A percentile compares a stretch with the other conserved stretches of the same genome.
phyloP scores from a whole-genome alignment of 2,329 filamentous ascomycete genomes.

The Polytolypa hystricis region DNA sequence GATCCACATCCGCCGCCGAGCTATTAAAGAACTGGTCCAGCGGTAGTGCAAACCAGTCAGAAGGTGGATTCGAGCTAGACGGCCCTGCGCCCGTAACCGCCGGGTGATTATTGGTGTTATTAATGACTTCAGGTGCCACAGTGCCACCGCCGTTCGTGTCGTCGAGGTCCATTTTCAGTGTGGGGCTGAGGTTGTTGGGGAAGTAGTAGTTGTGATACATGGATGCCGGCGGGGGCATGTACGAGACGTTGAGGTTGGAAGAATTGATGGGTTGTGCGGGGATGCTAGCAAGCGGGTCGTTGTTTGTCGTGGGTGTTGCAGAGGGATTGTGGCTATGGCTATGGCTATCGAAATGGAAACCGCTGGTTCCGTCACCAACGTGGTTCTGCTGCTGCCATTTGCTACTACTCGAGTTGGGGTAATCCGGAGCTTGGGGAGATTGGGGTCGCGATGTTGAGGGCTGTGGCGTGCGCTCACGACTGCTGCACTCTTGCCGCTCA shows the following conservation, averaged over 20 bases:
- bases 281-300: conserved; percentile 34
- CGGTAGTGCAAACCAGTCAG: conserved; percentile 52
- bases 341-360: conserved; percentile 13
- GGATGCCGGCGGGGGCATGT: conserved; percentile 37
- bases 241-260: conserved; percentile 34
- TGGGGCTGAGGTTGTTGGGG: conserved; percentile 22
- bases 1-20: conserved; percentile 34
- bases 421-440: conserved; percentile 4
- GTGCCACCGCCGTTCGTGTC: conserved; percentile 16
- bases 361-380: conserved; percentile 1
- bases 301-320: conserved; percentile 21
- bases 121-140: conserved; percentile 19
- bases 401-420: background rate
- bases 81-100: too few species aligned
- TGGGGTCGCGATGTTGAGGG: conserved; percentile 17
- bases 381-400: background rate
- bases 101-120: conserved; percentile 16
- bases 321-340: conserved; percentile 10
- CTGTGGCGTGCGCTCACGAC: conserved; percentile 25
- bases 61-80: conserved; percentile 19
- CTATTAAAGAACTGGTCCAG: conserved; percentile 48
- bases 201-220: conserved; percentile 37
- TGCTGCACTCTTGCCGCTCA: conserved; percentile 35
- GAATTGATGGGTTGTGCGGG: conserved; percentile 35
- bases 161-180: conserved; percentile 20